Percentiles rank a stretch among this genome's conserved stretches.
These are phyloP conservation scores for Tillandsia leiboldiana DNA, from an alignment of 176 grass and related monocot genomes.

Conservation along the genomic window DNA sequence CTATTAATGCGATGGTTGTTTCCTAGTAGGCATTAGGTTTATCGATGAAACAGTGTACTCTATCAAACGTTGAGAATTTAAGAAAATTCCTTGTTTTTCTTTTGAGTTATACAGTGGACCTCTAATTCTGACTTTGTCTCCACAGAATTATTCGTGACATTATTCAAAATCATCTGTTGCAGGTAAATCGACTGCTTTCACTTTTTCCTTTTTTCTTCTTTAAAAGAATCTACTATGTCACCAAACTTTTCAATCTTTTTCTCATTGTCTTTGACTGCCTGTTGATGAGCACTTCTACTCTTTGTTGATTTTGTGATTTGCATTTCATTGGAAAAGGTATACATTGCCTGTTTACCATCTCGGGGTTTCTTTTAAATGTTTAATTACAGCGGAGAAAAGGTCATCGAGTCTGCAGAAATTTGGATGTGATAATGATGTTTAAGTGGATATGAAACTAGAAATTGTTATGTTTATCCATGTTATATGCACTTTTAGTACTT, in stretches of 20 bases:
- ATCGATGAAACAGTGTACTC: not conserved
- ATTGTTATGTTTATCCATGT: too few species aligned
- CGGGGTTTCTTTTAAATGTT: too few species aligned
- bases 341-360: too few species aligned
- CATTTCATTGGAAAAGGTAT: too few species aligned
- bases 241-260: not conserved
- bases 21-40: not conserved
- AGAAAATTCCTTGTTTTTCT: not conserved
- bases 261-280: not conserved
- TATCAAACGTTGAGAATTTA: not conserved
- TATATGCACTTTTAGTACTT: too few species aligned
- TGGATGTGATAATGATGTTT: too few species aligned
- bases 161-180: conserved; percentile 95
- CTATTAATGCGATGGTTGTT: too few species aligned
- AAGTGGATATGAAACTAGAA: too few species aligned
- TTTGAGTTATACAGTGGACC: conserved; percentile 6
- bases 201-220: conserved; percentile 5
- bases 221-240: not conserved
- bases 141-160: conserved; percentile 99
- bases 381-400: too few species aligned
- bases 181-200: conserved; percentile 46
- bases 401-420: too few species aligned
- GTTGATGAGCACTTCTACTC: not conserved
- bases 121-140: conserved; percentile 28
- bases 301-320: not conserved